Percentiles rank a stretch among this genome's conserved stretches.
Conservation (phyloP, 1,284 basidiomycete genomes). For the Cystobasidium pallidum region DNA sequence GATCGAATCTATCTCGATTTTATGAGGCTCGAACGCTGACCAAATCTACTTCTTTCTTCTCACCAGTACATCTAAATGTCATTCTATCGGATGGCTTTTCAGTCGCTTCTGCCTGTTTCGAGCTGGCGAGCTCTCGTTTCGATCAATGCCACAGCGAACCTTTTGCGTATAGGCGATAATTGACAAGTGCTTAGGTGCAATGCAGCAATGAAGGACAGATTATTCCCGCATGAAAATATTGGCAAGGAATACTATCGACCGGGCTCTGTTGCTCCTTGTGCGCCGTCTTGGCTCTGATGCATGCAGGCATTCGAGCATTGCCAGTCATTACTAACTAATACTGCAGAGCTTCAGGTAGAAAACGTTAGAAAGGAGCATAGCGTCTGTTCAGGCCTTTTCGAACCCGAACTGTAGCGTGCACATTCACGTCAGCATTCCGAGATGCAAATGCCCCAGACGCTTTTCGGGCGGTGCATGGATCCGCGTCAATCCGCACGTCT, state of each 20-base stretch:
- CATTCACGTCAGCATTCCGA: too few relatives aligned
- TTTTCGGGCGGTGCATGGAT: not conserved
- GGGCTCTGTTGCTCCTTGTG: too few relatives aligned
- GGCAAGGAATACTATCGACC: too few relatives aligned
- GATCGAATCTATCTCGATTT: not conserved
- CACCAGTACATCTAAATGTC: conserved; percentile 30
- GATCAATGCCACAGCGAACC: not conserved
- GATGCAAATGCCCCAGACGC: not conserved
- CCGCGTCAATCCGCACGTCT: not conserved
- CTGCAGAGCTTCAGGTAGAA: too few relatives aligned
- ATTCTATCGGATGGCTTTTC: not conserved
- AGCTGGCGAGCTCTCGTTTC: not conserved
- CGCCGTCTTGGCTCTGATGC: too few relatives aligned
- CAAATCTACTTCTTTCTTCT: not conserved
- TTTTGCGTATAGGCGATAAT: not conserved
- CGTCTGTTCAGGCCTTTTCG: too few relatives aligned
- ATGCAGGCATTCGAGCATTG: too few relatives aligned
- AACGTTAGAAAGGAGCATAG: too few relatives aligned
- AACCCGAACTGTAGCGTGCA: too few relatives aligned
- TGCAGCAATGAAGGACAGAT: conserved; percentile 3
- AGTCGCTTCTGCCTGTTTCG: not conserved
- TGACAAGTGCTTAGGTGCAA: not conserved
- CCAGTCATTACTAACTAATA: too few relatives aligned
- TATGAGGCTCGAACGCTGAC: not conserved
- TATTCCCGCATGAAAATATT: not conserved